phyloP scores from a whole-genome alignment of 2,329 filamentous ascomycete species.

The Calonectria naviculata region DNA sequence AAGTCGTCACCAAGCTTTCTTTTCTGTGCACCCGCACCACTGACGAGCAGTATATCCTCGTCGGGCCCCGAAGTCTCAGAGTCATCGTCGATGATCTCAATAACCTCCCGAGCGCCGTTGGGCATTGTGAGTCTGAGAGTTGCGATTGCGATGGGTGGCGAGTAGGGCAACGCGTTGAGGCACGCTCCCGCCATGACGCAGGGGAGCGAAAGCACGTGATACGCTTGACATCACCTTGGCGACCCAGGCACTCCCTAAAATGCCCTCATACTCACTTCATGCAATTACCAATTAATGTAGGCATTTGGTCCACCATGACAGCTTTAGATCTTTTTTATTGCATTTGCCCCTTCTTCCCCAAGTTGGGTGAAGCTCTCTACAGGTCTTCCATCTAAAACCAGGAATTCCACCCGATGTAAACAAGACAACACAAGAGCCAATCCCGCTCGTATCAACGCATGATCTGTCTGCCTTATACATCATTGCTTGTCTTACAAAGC shows the following conservation, averaged over 20 bases:
- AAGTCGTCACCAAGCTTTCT: constrained; percentile 50
- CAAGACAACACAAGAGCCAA: no score
- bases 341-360: no score
- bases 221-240: not conserved
- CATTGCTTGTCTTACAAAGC: not conserved
- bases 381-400: no score
- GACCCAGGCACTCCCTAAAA: not conserved
- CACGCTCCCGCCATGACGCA: constrained; percentile 17
- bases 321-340: no score
- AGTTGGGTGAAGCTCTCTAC: not conserved
- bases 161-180: constrained; percentile 22
- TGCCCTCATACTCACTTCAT: not conserved
- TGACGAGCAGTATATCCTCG: constrained; percentile 7
- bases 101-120: constrained; percentile 24
- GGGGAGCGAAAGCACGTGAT: constrained; percentile 40
- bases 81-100: constrained; percentile 42
- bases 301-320: no score
- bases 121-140: constrained; percentile 26
- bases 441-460: no score
- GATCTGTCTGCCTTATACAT: not conserved
- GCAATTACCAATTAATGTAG: no score
- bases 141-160: constrained; percentile 8
- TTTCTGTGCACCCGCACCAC: constrained; percentile 41
- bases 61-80: constrained; percentile 34
- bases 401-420: no score